Evolutionary conservation across 495 filamentous ascomycete genomes (phyloP), one percentile per base, ranked within the genome.

Genomic region (Pyrenula massariospora): DNA sequence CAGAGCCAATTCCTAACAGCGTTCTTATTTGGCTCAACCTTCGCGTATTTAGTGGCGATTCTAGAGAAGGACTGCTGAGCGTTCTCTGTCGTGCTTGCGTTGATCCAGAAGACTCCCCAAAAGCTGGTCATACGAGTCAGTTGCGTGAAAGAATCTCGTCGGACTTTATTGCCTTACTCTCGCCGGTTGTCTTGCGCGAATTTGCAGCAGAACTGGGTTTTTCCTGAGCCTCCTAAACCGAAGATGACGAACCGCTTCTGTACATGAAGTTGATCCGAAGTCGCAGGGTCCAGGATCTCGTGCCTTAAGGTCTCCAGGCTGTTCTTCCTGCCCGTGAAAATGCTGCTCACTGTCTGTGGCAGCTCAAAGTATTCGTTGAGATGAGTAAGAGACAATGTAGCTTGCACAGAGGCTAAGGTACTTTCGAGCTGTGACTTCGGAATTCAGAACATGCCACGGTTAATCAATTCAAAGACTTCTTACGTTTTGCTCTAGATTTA

Each of bases 161-260:
- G 48, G 21, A 42, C 2, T 52, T 50, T 11, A 23, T 8, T 15
- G 25, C 49, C 53, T 53, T 59, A 68, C 66, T 47, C 53, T 53
- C 59, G 47, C 47, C 57, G 60, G 54, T 71, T 69, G 11, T 68
- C 59, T 58, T 64, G 48, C 1, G 65, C 67, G 59, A 68, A 71
- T 57, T 70, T 71, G 25, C 24, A 65, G 54, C 64, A 66, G 22
- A 71, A 63, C 53, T 71, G 59, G 23, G 67, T 68, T 55, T 69
- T 71, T 24, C 68, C 68, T 22, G 63, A 71, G 47, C 68, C 68
- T 19, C 70, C 67, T 22, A 73, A 52, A 3, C 68, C 69, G 54
- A 65, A 65, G 11, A 71, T 53, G 57, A 70, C 64, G 59, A 65
- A 70, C 22, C 60, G 61, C 36, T 56, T 58, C 49, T 66, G 60